Conservation (phyloP, 805 yeast genomes). For the Torulaspora indica region DNA sequence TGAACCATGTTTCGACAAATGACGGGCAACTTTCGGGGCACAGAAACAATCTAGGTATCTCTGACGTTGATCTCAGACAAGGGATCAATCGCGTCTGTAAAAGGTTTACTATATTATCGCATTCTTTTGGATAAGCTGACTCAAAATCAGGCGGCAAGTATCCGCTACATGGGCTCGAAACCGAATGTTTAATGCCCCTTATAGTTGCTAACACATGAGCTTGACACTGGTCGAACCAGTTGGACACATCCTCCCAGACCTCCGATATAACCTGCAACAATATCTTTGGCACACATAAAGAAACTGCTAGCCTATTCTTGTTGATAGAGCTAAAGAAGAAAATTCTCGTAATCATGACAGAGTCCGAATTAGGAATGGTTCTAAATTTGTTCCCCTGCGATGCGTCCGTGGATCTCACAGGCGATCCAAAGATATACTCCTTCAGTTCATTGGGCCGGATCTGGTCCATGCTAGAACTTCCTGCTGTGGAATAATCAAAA, state of each 20-base stretch:
- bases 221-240: conserved; percentile 33
- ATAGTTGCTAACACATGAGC: conserved; percentile 16
- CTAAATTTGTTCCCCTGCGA: conserved; percentile 31
- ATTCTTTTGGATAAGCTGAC: conserved; percentile 18
- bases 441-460: conserved; percentile 35
- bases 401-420: conserved; percentile 32
- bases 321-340: conserved; percentile 25
- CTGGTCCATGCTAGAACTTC: conserved; percentile 23
- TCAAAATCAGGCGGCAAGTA: conserved; percentile 19
- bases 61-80: conserved; percentile 30
- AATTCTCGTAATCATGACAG: conserved; percentile 35
- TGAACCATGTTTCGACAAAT: conserved; percentile 39
- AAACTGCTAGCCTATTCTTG: conserved; percentile 34
- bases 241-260: conserved; percentile 32
- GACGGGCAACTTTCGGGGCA: conserved; percentile 31
- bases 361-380: conserved; percentile 28
- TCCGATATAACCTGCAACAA: conserved; percentile 33
- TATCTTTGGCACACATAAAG: conserved; percentile 31
- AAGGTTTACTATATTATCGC: conserved; percentile 25
- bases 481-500: conserved; percentile 33
- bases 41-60: conserved; percentile 37
- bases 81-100: conserved; percentile 33
- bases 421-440: conserved; percentile 41
- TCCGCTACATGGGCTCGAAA: conserved; percentile 1
- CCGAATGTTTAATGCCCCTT: not conserved